These are phyloP conservation scores for Macadamia tetraphylla DNA, from an alignment of 164 flowering plant genomes.

Conservation along the genomic window DNA sequence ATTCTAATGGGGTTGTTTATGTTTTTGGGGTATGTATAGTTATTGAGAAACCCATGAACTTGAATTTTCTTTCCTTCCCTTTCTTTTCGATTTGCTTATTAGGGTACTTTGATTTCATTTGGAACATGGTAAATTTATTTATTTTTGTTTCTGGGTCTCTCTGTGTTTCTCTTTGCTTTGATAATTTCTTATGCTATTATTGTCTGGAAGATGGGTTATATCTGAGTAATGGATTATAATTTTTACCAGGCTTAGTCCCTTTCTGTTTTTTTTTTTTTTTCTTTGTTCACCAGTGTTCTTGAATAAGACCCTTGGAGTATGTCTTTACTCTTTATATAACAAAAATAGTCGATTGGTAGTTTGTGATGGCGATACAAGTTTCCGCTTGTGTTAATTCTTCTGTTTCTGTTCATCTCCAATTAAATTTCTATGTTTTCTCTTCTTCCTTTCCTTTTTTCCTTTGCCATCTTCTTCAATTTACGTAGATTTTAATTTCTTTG, in stretches of 20 bases:
- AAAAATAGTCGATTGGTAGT: neutral
- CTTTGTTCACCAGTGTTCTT: neutral
- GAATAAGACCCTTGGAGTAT: neutral
- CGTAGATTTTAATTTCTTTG: too few species aligned
- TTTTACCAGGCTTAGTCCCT: neutral
- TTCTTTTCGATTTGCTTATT: neutral
- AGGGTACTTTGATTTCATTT: neutral
- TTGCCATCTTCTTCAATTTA: neutral
- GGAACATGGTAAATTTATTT: neutral
- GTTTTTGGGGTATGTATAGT: conserved; percentile 69
- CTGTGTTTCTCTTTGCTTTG: neutral
- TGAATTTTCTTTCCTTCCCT: neutral
- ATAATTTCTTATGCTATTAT: neutral
- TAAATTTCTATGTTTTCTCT: neutral
- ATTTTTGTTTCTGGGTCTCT: neutral
- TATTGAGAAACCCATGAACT: neutral
- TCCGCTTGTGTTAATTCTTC: too few species aligned
- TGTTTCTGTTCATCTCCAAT: too few species aligned
- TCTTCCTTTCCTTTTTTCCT: neutral
- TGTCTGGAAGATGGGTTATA: neutral
- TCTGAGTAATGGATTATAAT: neutral
- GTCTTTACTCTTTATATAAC: neutral
- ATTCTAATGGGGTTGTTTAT: conserved; percentile 56
- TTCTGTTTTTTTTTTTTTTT: too few species aligned
- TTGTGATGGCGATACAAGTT: neutral